phyloP scores from a whole-genome alignment of 306 rosid species.

The Trichosanthes truncata region DNA sequence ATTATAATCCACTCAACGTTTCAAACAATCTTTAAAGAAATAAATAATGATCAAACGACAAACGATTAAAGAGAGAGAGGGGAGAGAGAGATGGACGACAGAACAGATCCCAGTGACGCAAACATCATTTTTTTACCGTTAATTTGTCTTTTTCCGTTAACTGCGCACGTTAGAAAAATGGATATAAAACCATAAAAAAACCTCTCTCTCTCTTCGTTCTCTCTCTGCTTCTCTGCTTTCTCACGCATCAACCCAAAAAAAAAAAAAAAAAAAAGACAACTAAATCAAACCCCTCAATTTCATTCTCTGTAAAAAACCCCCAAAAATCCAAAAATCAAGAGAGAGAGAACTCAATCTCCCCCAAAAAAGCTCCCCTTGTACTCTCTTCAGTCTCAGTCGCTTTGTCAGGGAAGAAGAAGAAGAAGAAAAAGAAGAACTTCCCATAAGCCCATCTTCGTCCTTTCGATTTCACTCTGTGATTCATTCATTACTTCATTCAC shows the following conservation, averaged over 20 bases:
- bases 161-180: constrained; percentile 12
- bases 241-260: constrained; percentile 20
- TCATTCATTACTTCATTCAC: background rate
- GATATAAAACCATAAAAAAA: background rate
- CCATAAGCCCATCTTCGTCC: background rate
- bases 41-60: background rate
- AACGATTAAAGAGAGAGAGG: background rate
- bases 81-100: background rate
- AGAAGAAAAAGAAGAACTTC: background rate
- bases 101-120: background rate
- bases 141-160: constrained; percentile 34
- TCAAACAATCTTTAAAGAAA: too few species aligned
- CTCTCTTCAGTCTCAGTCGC: constrained; percentile 10
- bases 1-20: too few species aligned
- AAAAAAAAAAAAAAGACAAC: background rate
- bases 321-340: background rate
- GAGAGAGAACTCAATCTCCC: background rate
- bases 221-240: constrained; percentile 18
- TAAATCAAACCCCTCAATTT: background rate
- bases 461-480: constrained; percentile 27
- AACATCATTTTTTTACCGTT: constrained; percentile 21
- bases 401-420: background rate
- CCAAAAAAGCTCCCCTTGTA: constrained; percentile 14
- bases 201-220: constrained; percentile 14
- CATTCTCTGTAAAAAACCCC: background rate